Conservation (phyloP, 108 stramenopile genomes). For the Pseudonitzschia multistriata region DNA sequence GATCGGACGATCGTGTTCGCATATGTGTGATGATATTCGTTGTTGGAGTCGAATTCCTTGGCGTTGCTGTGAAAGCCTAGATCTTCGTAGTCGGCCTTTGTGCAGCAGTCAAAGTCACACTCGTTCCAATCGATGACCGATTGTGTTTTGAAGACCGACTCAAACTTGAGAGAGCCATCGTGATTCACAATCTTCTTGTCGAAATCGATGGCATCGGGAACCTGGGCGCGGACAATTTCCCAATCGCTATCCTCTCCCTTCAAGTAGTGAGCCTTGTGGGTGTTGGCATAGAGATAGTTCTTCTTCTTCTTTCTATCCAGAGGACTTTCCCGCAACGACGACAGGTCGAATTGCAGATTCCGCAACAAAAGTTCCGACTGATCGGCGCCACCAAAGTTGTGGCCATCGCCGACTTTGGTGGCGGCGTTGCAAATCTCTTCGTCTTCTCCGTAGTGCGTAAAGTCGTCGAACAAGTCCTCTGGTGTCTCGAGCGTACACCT, state of each 20-base stretch:
- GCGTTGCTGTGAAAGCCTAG: neutral
- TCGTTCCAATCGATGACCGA: slow-evolving; percentile 8
- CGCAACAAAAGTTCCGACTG: neutral
- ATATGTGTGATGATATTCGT: neutral
- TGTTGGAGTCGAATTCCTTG: neutral
- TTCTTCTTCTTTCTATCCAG: neutral
- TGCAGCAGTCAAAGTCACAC: slow-evolving; percentile 12
- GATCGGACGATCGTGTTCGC: neutral
- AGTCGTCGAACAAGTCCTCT: neutral
- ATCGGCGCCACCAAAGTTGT: neutral
- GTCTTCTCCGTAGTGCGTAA: neutral
- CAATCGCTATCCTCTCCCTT: neutral
- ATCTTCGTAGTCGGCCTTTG: neutral
- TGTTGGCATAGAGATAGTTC: slow-evolving; percentile 2
- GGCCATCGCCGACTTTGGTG: neutral
- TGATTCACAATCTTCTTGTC: neutral
- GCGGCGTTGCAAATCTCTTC: neutral
- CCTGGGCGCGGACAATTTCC: neutral
- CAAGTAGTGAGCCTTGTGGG: neutral
- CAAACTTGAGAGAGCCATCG: neutral
- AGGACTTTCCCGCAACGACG: neutral
- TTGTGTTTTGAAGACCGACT: slow-evolving; percentile 21
- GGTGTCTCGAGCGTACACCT: neutral
- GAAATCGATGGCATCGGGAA: neutral
- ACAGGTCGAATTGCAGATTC: neutral